Conservation (phyloP, 2,329 filamentous ascomycete genomes). For the Ambrosiella cleistominuta region DNA sequence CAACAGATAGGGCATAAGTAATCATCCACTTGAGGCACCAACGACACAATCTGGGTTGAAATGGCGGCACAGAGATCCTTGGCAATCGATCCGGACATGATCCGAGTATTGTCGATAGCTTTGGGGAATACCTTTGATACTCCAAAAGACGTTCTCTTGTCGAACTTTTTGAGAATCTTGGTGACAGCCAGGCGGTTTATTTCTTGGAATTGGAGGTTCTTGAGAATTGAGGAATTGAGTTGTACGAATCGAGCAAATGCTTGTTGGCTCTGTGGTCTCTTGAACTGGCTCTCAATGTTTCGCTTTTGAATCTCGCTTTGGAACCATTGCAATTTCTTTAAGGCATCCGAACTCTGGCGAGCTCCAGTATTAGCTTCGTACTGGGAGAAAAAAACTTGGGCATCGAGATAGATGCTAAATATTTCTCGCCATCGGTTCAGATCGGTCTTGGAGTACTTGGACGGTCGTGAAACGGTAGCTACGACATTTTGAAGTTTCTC, state of each 20-base stretch:
- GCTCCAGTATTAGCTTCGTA: slow-evolving; percentile 53
- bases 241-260: slow-evolving; percentile 53
- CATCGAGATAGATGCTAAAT: slow-evolving; percentile 66
- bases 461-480: slow-evolving; percentile 44
- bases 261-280: slow-evolving; percentile 43
- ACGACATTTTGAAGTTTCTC: slow-evolving; percentile 46
- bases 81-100: slow-evolving; percentile 50
- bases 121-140: slow-evolving; percentile 45
- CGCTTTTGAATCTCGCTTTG: slow-evolving; percentile 46
- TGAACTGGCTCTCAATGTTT: slow-evolving; percentile 43
- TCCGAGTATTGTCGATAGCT: slow-evolving; percentile 38
- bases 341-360: slow-evolving; percentile 46
- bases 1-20: slow-evolving; percentile 70
- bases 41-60: slow-evolving; percentile 50
- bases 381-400: slow-evolving; percentile 66
- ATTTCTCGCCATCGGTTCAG: slow-evolving; percentile 62
- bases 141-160: slow-evolving; percentile 64
- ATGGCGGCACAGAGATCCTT: slow-evolving; percentile 61
- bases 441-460: slow-evolving; percentile 44
- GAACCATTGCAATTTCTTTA: slow-evolving; percentile 53
- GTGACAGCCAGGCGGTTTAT: slow-evolving; percentile 60
- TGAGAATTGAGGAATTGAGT: slow-evolving; percentile 61
- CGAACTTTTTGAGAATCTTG: slow-evolving; percentile 85
- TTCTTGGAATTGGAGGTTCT: slow-evolving; percentile 66
- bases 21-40: slow-evolving; percentile 70